Evolutionary conservation across 2,329 filamentous ascomycete genomes (phyloP).

Genomic region (Aspergillus versicolor): DNA sequence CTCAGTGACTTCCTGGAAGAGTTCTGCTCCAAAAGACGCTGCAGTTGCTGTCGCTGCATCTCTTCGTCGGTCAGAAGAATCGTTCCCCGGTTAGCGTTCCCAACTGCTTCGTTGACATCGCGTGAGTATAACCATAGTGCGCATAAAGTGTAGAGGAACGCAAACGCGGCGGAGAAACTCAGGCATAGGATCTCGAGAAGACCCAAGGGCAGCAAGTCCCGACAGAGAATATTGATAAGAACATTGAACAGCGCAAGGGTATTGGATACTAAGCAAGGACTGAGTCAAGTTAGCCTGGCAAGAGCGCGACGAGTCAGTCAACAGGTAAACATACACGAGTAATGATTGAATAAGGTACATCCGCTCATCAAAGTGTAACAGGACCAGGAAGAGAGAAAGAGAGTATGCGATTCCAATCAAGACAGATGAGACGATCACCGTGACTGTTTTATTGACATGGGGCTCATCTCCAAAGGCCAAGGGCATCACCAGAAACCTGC

Average conservation of each 20-base stretch:
- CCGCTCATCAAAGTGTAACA: slow-evolving; percentile 24
- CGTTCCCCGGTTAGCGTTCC: slow-evolving; percentile 10
- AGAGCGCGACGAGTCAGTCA: not conserved
- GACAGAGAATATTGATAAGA: slow-evolving; percentile 32
- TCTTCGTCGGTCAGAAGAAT: slow-evolving; percentile 37
- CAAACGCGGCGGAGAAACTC: slow-evolving; percentile 28
- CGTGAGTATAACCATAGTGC: slow-evolving; percentile 27
- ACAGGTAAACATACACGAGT: slow-evolving; percentile 27
- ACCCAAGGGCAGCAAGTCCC: slow-evolving; percentile 27
- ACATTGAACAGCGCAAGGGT: slow-evolving; percentile 35
- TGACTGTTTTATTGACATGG: slow-evolving; percentile 23
- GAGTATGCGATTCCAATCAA: slow-evolving; percentile 28
- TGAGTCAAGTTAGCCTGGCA: slow-evolving; percentile 10
- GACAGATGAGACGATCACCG: slow-evolving; percentile 26
- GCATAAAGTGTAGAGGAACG: slow-evolving; percentile 27
- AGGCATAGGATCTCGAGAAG: slow-evolving; percentile 27
- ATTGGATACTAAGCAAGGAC: slow-evolving; percentile 27
- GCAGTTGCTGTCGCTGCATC: slow-evolving; percentile 40
- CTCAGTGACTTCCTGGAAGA: slow-evolving; percentile 20
- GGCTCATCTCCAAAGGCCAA: slow-evolving; percentile 26
- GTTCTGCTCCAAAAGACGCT: slow-evolving; percentile 34
- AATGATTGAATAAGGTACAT: slow-evolving; percentile 29
- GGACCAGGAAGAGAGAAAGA: slow-evolving; percentile 25
- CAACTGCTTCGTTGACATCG: slow-evolving; percentile 11
- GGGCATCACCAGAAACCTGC: slow-evolving; percentile 32